Evolutionary conservation across 306 rosid species (phyloP).

Genomic region (Castanea mollissima): DNA sequence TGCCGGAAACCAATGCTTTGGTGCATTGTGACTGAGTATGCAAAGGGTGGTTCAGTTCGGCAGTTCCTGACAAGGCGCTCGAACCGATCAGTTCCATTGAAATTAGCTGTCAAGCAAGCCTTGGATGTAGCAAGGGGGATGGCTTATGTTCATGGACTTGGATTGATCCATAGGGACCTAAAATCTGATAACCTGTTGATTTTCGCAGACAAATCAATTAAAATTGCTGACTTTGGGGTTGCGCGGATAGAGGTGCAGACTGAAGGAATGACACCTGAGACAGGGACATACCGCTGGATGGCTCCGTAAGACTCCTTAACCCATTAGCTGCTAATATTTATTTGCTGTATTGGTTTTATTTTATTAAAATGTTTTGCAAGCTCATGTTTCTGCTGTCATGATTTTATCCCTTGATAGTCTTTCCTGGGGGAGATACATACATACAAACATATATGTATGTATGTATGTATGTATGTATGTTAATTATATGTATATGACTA

Average conservation of each 20-base stretch:
- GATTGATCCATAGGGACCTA: conserved; percentile 23
- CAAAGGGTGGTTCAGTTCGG: conserved; percentile 82
- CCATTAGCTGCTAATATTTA: not conserved
- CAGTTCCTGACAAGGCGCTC: conserved; percentile 22
- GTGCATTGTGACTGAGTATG: conserved; percentile 6
- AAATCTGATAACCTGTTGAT: conserved; percentile 8
- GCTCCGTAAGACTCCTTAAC: conserved; percentile 84
- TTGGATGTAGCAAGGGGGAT: conserved; percentile 16
- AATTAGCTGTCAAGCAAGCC: conserved; percentile 16
- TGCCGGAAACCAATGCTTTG: conserved; percentile 5
- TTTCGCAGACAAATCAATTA: not conserved
- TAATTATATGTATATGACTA: not conserved
- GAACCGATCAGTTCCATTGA: conserved; percentile 3
- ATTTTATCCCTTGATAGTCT: not conserved
- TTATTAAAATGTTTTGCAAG: not conserved
- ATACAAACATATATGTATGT: too few species aligned
- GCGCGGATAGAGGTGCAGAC: conserved; percentile 99
- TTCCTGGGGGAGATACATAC: not conserved
- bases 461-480: not conserved
- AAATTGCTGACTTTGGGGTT: conserved; percentile 24
- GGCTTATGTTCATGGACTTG: conserved; percentile 13
- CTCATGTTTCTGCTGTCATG: not conserved
- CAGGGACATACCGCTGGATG: conserved; percentile 99
- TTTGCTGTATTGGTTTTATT: not conserved
- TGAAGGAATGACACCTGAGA: conserved; percentile 98